Evolutionary conservation across 164 flowering plant genomes (phyloP).

Genomic region (Macadamia tetraphylla): DNA sequence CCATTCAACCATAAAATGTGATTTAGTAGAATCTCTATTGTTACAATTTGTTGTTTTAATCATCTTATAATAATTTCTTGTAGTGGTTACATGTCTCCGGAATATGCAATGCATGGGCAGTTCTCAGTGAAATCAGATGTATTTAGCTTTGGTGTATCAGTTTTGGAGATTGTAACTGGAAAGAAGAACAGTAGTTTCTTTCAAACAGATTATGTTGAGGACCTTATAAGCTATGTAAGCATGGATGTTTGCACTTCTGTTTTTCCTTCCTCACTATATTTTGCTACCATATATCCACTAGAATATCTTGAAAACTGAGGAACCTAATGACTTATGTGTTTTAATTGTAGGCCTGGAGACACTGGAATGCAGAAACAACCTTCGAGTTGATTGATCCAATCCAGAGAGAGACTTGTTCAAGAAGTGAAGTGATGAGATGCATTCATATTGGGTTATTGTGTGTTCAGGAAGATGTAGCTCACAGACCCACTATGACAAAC

Average conservation of each 20-base stretch:
- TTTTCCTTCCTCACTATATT: too few species aligned
- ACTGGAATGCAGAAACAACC: constrained; percentile 3
- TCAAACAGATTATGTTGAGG: not conserved
- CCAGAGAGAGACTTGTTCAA: not conserved
- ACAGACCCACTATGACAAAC: not conserved
- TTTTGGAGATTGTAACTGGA: constrained; percentile 16
- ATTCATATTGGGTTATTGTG: not conserved
- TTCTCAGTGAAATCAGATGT: constrained; percentile 2
- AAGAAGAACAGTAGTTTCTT: constrained; percentile 9
- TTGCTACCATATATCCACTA: too few species aligned
- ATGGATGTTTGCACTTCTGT: not conserved
- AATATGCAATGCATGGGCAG: not conserved
- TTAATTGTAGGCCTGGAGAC: constrained; percentile 13
- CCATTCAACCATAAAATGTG: too few species aligned
- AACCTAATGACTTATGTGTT: not conserved
- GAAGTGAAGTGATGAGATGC: not conserved
- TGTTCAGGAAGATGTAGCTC: constrained; percentile 6
- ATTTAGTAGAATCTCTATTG: too few species aligned
- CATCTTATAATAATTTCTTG: not conserved
- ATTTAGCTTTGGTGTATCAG: constrained; percentile 5
- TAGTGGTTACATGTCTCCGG: constrained; percentile 9
- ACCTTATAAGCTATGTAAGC: constrained; percentile 12
- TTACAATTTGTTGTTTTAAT: too few species aligned
- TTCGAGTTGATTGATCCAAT: constrained; percentile 8
- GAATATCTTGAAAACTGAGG: not conserved